Evolutionary conservation across 371 early-diverging fungal genomes (phyloP), one percentile per base, ranked within the genome.

Genomic region (Rhizopus stolonifer): DNA sequence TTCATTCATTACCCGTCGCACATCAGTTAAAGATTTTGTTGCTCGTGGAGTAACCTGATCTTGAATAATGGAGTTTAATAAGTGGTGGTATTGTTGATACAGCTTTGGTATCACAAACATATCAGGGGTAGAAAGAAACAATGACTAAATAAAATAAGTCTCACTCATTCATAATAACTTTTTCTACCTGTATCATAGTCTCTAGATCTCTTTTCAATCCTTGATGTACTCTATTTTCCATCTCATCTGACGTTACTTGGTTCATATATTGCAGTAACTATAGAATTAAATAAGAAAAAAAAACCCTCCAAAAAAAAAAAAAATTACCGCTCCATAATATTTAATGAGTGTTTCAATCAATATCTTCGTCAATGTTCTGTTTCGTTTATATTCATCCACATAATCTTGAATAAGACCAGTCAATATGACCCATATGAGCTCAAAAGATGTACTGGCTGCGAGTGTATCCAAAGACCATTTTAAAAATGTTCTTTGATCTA

Each of bases 401-500:
- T 87, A 91, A 54, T 86, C 83, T 26, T 77, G 75, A 9, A 87
- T 69, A 23, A 88, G 47, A 1, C 69, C 74, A 2, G 77, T 83
- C n/a, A 91, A 56, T n/a, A 85, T 56, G 11, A 88, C 56, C 64
- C 86, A 80, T 58, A 85, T 80, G 17, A 80, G 70, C 56, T 85
- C 89, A 61, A 85, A 75, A 1, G 74, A 69, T 2, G 74, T 34
- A 26, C 72, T 64, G 7, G 54, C 57, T n/a, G 70, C 65, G 8
- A 90, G 56, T 31, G 75, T 70, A 24, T 83, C 81, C 18, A 87
- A 66, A 1, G 83, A 75, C 62, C 74, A 82, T 57, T 77, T 83
- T 10, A 89, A 65, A 40, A 89, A 74, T 2, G 71, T 74, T 0
- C 88, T 80, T 58, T 89, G 87, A 60, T 89, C 87, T 39, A 89